phyloP scores from a whole-genome alignment of 2,329 filamentous ascomycete genomes.

The Xylaria multiplex region DNA sequence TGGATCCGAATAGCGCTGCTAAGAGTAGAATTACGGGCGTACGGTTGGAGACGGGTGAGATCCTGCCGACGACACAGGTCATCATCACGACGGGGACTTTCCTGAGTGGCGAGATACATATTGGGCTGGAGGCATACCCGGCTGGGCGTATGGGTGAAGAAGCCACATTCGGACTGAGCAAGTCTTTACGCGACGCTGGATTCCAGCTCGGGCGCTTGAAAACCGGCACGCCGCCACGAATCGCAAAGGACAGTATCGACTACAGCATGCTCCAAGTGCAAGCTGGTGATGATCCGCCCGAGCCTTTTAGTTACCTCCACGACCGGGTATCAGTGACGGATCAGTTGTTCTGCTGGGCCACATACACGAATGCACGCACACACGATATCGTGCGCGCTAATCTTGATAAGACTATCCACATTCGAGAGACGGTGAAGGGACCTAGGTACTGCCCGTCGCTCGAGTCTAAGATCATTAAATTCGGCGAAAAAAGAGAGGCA shows the following conservation, averaged over 20 bases:
- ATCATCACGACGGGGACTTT: slow-evolving; percentile 98
- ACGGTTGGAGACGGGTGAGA: slow-evolving; percentile 84
- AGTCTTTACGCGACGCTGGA: slow-evolving; percentile 86
- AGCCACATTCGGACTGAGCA: slow-evolving; percentile 91
- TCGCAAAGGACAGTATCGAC: slow-evolving; percentile 85
- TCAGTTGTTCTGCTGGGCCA: slow-evolving; percentile 87
- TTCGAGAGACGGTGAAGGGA: slow-evolving; percentile 92
- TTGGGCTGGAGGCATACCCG: slow-evolving; percentile 84
- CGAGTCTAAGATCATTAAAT: slow-evolving; percentile 92
- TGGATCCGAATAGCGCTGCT: slow-evolving; percentile 56
- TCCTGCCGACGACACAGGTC: slow-evolving; percentile 81
- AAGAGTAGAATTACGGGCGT: slow-evolving; percentile 85
- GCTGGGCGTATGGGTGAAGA: slow-evolving; percentile 94
- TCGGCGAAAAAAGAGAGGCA: slow-evolving; percentile 83
- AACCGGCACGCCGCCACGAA: slow-evolving; percentile 91
- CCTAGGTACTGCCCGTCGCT: slow-evolving; percentile 95
- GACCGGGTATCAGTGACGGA: slow-evolving; percentile 78
- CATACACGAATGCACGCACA: slow-evolving; percentile 83
- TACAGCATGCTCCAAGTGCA: slow-evolving; percentile 78
- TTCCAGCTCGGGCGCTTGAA: slow-evolving; percentile 91
- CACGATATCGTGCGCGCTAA: slow-evolving; percentile 88
- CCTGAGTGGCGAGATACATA: slow-evolving; percentile 94
- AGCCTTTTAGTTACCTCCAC: slow-evolving; percentile 92
- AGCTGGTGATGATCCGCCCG: slow-evolving; percentile 83
- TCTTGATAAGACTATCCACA: slow-evolving; percentile 95